phyloP scores from a whole-genome alignment of 805 yeast genomes.

The Saccharomycodes ludwigii region DNA sequence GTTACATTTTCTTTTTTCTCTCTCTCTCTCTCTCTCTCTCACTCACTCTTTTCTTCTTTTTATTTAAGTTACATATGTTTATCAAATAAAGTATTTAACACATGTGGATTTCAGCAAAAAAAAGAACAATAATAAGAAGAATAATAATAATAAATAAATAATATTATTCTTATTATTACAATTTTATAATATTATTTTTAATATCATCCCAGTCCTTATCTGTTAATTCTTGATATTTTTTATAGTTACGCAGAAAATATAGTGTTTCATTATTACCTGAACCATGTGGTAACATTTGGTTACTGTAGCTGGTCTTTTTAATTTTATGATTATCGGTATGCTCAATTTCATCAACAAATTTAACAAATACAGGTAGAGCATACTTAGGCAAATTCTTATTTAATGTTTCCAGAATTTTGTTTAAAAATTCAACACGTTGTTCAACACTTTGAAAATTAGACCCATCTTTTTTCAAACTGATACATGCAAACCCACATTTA shows the following conservation, averaged over 20 bases:
- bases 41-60: too few species aligned
- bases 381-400: slow-evolving; percentile 54
- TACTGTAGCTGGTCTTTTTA: slow-evolving; percentile 53
- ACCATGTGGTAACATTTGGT: slow-evolving; percentile 61
- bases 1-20: too few species aligned
- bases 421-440: slow-evolving; percentile 22
- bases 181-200: slow-evolving; percentile 14
- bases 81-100: too few species aligned
- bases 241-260: slow-evolving; percentile 53
- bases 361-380: slow-evolving; percentile 75
- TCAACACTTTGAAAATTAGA: slow-evolving; percentile 12
- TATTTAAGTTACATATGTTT: too few species aligned
- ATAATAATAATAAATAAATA: too few species aligned
- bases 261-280: slow-evolving; percentile 43
- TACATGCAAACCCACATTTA: slow-evolving; percentile 81
- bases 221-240: slow-evolving; percentile 42
- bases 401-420: slow-evolving; percentile 26
- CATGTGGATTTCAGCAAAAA: too few species aligned
- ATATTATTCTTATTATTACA: slow-evolving; percentile 9
- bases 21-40: too few species aligned
- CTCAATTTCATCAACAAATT: slow-evolving; percentile 48
- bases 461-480: slow-evolving; percentile 35
- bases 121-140: too few species aligned
- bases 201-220: slow-evolving; percentile 41
- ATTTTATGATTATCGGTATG: slow-evolving; percentile 77